Conservation (phyloP, 306 rosid species). For the Castanea sativa region DNA sequence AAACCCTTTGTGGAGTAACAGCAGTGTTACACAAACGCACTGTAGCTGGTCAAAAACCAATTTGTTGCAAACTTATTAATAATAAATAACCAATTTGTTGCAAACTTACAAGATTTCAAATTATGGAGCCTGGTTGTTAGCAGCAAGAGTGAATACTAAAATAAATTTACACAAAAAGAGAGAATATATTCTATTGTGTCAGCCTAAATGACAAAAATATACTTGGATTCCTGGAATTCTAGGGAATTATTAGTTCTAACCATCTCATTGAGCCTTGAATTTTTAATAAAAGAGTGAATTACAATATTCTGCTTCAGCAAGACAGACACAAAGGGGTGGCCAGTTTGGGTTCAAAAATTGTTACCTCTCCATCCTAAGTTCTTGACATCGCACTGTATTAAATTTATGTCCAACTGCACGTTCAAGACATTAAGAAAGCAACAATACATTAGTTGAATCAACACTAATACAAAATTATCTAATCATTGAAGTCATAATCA, state of each 20-base stretch:
- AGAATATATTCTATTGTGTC: neutral
- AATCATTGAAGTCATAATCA: constrained; percentile 5
- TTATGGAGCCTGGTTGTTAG: neutral
- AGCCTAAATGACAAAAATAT: neutral
- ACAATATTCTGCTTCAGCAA: constrained; percentile 14
- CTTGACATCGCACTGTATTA: constrained; percentile 60
- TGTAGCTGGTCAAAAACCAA: neutral
- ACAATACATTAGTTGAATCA: constrained; percentile 21
- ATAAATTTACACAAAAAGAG: neutral
- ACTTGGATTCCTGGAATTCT: neutral
- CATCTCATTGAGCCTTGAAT: neutral
- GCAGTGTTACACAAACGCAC: neutral
- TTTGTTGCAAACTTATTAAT: neutral
- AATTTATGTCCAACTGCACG: constrained; percentile 81
- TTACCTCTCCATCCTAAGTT: constrained; percentile 77
- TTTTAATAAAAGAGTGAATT: neutral
- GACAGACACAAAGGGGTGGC: neutral
- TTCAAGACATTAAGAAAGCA: constrained; percentile 33
- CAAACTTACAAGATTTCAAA: neutral
- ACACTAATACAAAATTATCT: constrained; percentile 21
- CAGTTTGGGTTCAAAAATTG: constrained; percentile 3
- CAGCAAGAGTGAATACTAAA: neutral
- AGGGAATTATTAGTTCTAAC: neutral
- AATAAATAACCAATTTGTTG: no score
- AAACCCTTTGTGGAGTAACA: neutral